These are phyloP conservation scores for Podospora pseudoanserina DNA, from an alignment of 495 filamentous ascomycete species.

Conservation along the genomic window DNA sequence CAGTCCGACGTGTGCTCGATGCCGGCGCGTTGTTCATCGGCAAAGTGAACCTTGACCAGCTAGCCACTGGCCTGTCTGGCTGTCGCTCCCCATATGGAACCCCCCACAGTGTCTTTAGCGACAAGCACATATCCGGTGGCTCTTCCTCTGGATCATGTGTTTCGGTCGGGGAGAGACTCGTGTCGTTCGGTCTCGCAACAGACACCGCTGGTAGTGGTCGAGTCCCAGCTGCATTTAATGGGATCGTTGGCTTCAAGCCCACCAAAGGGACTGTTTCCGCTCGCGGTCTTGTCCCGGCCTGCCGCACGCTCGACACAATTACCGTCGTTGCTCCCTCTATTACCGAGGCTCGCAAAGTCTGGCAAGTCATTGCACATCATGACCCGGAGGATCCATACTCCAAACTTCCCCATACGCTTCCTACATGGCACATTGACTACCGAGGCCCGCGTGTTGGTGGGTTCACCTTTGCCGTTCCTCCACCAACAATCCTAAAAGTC, in stretches of 20 bases:
- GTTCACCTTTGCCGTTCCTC: slow-evolving; percentile 55
- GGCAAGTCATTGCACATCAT: slow-evolving; percentile 51
- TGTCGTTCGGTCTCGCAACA: slow-evolving; percentile 61
- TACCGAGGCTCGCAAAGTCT: slow-evolving; percentile 52
- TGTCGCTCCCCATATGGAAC: slow-evolving; percentile 62
- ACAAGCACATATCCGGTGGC: slow-evolving; percentile 53
- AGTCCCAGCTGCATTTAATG: slow-evolving; percentile 61
- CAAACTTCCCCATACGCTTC: slow-evolving; percentile 40
- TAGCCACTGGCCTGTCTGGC: slow-evolving; percentile 61
- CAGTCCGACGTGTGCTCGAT: slow-evolving; percentile 37
- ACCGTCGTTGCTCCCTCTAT: slow-evolving; percentile 53
- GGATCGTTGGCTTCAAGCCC: slow-evolving; percentile 64
- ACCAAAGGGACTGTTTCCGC: slow-evolving; percentile 61
- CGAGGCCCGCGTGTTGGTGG: slow-evolving; percentile 41
- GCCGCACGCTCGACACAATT: slow-evolving; percentile 59
- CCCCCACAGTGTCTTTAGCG: slow-evolving; percentile 47
- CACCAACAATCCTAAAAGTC: slow-evolving; percentile 40
- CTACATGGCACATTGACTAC: slow-evolving; percentile 49
- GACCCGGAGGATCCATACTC: slow-evolving; percentile 56
- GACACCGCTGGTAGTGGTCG: slow-evolving; percentile 66
- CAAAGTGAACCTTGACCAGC: slow-evolving; percentile 66
- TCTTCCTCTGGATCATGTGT: slow-evolving; percentile 60
- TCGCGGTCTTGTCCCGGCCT: slow-evolving; percentile 58
- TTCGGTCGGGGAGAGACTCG: slow-evolving; percentile 52
- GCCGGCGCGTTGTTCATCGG: slow-evolving; percentile 61